These are phyloP conservation scores for Austroboletus novae-zelandiae DNA, from an alignment of 1,284 basidiomycete species.

Conservation along the genomic window DNA sequence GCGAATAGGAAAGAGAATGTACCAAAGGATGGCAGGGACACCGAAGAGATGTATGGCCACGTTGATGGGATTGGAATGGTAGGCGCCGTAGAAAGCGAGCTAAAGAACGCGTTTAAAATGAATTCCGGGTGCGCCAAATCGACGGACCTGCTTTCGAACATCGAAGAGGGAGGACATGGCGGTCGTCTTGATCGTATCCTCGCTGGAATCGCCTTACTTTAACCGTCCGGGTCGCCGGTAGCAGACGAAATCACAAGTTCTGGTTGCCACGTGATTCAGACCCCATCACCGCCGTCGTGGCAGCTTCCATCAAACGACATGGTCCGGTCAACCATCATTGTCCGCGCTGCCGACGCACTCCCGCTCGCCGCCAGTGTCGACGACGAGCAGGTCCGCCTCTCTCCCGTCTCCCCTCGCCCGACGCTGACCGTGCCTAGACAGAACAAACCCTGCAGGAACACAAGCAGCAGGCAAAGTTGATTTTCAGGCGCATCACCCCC, in stretches of 20 bases:
- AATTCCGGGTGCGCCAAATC: neutral
- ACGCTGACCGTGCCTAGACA: constrained; percentile 53
- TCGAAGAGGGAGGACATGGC: constrained; percentile 51
- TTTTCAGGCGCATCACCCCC: constrained; percentile 91
- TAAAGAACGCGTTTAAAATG: constrained; percentile 31
- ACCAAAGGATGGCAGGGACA: constrained; percentile 73
- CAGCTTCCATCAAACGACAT: constrained; percentile 40
- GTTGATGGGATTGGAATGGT: constrained; percentile 81
- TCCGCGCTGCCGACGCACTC: constrained; percentile 87
- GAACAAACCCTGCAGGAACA: constrained; percentile 93
- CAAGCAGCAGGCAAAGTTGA: constrained; percentile 97
- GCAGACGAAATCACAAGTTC: no score
- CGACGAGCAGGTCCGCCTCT: constrained; percentile 77
- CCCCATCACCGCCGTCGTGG: neutral
- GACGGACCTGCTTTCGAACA: constrained; percentile 55
- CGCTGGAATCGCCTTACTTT: no score
- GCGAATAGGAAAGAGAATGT: neutral
- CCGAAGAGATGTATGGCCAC: constrained; percentile 78
- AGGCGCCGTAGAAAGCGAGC: constrained; percentile 87
- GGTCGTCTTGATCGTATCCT: neutral
- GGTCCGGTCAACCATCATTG: constrained; percentile 91
- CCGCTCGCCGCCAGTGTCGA: constrained; percentile 94
- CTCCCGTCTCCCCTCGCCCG: neutral
- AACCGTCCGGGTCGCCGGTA: no score
- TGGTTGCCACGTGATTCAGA: constrained; percentile 21